Evolutionary conservation across 176 grass and related monocot species (phyloP).

Genomic region (Cymbopogon citratus): DNA sequence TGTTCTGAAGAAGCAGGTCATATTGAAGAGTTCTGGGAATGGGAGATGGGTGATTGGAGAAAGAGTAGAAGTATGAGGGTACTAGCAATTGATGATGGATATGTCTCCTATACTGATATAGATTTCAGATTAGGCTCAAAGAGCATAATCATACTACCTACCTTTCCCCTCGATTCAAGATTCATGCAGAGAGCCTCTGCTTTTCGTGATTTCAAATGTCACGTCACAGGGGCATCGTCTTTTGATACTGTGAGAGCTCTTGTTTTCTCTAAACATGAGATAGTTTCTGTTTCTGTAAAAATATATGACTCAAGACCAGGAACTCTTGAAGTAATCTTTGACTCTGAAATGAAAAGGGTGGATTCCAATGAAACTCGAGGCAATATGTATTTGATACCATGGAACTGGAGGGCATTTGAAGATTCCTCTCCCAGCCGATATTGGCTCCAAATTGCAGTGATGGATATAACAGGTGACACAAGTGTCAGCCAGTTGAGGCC

Average conservation of each 20-base stretch:
- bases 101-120: slow-evolving; percentile 87
- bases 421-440: slow-evolving; percentile 71
- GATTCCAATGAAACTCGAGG: slow-evolving; percentile 60
- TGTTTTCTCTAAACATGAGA: slow-evolving; percentile 73
- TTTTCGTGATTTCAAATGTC: slow-evolving; percentile 58
- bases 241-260: slow-evolving; percentile 77
- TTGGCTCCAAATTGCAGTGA: slow-evolving; percentile 81
- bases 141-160: slow-evolving; percentile 77
- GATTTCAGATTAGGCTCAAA: slow-evolving; percentile 85
- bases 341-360: slow-evolving; percentile 73
- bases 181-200: slow-evolving; percentile 83
- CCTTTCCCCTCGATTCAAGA: slow-evolving; percentile 91
- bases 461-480: slow-evolving; percentile 65
- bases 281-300: slow-evolving; percentile 71
- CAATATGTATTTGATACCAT: slow-evolving; percentile 70
- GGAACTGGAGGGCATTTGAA: slow-evolving; percentile 95
- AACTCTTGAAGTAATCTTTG: slow-evolving; percentile 58
- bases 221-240: slow-evolving; percentile 43
- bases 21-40: slow-evolving; percentile 87
- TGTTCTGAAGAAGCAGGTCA: slow-evolving; percentile 50
- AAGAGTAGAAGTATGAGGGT: slow-evolving; percentile 69
- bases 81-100: slow-evolving; percentile 83
- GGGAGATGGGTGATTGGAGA: slow-evolving; percentile 99
- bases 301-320: slow-evolving; percentile 76
- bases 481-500: slow-evolving; percentile 67